Evolutionary conservation across 1,139 yeast species (phyloP), one percentile per base, ranked within the genome.

Genomic region (Spathaspora sp.): DNA sequence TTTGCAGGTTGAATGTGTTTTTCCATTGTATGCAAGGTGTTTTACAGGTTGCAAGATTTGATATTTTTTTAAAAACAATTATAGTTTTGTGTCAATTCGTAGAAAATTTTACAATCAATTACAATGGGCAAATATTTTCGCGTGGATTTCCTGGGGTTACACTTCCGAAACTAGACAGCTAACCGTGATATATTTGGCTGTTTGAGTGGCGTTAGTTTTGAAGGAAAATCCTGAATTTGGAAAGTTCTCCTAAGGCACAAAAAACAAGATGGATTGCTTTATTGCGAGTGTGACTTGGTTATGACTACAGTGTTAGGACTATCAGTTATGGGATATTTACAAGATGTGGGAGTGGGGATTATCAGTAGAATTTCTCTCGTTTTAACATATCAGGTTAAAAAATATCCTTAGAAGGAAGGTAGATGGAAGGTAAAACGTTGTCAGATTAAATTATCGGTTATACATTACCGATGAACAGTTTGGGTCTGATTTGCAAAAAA

Each of bases 91-190:
- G 33, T 29, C 42, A 24, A 13, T n/a, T n/a, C n/a, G n/a, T n/a
- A n/a, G n/a, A n/a, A n/a, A n/a, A n/a, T n/a, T n/a, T n/a, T n/a
- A n/a, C n/a, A n/a, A n/a, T n/a, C n/a, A n/a, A n/a, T n/a, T n/a
- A n/a, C n/a, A n/a, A n/a, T n/a, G n/a, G n/a, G n/a, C n/a, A n/a
- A n/a, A n/a, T n/a, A n/a, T n/a, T n/a, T n/a, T n/a, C n/a, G 26
- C 7, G 13, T 20, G 3, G 20, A 36, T 36, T 6, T 36, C n/a
- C 10, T 17, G 39, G 39, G 39, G 39, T 8, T 36, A 20, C 16
- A 36, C 39, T 36, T 15, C 39, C 39, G 39, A 36, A 36, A 36
- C 25, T 36, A 36, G 39, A 18, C n/a, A 20, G n/a, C 39, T 15
- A 36, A 36, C 39, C 39, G 39, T 11, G 16, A n/a, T 15, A 20